phyloP scores from a whole-genome alignment of 805 yeast genomes.

The Metschnikowia reukaufii region DNA sequence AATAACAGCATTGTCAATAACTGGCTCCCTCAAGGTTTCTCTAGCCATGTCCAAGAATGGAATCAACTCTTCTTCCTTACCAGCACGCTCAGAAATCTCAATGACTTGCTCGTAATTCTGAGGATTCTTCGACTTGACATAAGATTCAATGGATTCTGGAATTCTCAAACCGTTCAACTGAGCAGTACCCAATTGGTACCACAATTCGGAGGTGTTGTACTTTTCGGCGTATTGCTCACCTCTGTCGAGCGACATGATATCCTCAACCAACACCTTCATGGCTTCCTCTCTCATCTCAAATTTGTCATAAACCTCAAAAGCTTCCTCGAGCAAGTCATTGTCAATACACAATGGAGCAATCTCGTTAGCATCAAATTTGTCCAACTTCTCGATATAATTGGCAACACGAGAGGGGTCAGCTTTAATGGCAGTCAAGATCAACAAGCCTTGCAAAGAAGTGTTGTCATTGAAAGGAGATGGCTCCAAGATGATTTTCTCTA shows the following conservation, averaged over 20 bases:
- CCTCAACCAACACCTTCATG: conserved; percentile 86
- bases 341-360: conserved; percentile 91
- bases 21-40: conserved; percentile 84
- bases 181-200: conserved; percentile 96
- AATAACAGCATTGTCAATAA: conserved; percentile 88
- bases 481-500: conserved; percentile 94
- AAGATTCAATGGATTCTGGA: conserved; percentile 88
- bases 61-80: conserved; percentile 90
- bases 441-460: conserved; percentile 89
- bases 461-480: conserved; percentile 97
- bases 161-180: conserved; percentile 92
- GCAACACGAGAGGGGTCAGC: conserved; percentile 87
- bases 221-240: conserved; percentile 93
- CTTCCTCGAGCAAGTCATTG: conserved; percentile 88
- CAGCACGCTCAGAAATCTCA: conserved; percentile 92
- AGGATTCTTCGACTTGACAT: conserved; percentile 89
- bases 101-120: conserved; percentile 87
- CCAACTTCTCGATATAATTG: conserved; percentile 83
- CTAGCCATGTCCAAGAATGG: conserved; percentile 90
- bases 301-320: conserved; percentile 87
- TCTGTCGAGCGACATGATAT: conserved; percentile 90
- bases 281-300: conserved; percentile 77
- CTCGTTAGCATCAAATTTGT: conserved; percentile 88
- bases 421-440: conserved; percentile 91
- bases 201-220: conserved; percentile 77